Base-by-base conservation (phyloP, 2,329 filamentous ascomycete genomes). In the Phoma sp. region DNA sequence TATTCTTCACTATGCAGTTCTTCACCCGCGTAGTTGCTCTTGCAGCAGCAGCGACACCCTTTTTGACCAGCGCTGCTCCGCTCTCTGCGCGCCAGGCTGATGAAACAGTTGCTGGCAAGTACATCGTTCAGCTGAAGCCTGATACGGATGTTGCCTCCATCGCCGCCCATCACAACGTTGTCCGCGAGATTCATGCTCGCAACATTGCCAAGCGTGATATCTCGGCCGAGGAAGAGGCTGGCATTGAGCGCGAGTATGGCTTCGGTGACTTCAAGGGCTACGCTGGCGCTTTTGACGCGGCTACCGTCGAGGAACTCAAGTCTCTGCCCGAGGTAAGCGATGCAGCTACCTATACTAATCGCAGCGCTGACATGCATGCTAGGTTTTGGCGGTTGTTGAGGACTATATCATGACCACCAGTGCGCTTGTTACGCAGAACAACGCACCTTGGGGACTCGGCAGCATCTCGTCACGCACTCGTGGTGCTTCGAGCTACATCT, bases 121-220 rank as follows among this genome's bases (percentile, higher is more conserved):
- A 77, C 65, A 77, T 80, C 50, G 69, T 80, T 52, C 76, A 74
- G 60, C 45, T 80, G 50, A 77, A 75, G 67, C 69, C 74, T 13
- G 69, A 69, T 10, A 62, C 62, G 3, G 63, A 71, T 41, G 45
- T 67, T 39, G 61, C 66, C 1, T 63, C 64, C 0, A 60, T 73
- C 17, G 62, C 60, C 8, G 57, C 63, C 7, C 70, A 73, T 39
- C 64, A 66, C 43, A 55, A 62, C 33, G 66, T 55, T 8, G 65
- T 74, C 5, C 67, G 65, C 31, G 64, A 67, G 40, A 73, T 72
- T 31, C 66, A 69, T 27, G 62, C 64, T 8, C 68, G 67, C 35
- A 73, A 71, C 37, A 56, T 71, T 21, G 60, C 55, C 21, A 58
- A 63, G 4, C 64, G 68, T n/a, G 48, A 54, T 43, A 36, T 62